These are phyloP conservation scores for Cornus controversa DNA, from an alignment of 148 eudicot species.

Conservation along the genomic window DNA sequence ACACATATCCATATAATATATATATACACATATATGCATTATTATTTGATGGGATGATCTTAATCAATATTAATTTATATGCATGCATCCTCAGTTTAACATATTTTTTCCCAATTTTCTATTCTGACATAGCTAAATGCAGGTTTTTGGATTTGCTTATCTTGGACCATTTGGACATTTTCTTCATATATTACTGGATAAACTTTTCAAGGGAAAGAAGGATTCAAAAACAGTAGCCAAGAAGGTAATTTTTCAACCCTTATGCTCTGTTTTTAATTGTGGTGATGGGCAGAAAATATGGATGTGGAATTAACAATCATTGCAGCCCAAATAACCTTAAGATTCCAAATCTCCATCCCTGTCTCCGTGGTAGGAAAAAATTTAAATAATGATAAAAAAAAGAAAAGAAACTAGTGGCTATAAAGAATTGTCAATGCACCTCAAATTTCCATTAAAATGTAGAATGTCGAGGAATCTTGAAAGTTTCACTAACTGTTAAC, in stretches of 20 bases:
- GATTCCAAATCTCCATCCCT: neutral
- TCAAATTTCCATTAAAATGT: neutral
- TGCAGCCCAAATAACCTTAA: neutral
- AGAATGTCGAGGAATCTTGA: too few relatives aligned
- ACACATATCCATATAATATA: neutral
- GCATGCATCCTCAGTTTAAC: neutral
- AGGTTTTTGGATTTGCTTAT: conserved; percentile 86
- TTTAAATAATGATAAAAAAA: too few relatives aligned
- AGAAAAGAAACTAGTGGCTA: too few relatives aligned
- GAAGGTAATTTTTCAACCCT: conserved; percentile 53
- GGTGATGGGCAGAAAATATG: neutral
- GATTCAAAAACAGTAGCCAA: conserved; percentile 82
- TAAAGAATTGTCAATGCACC: neutral
- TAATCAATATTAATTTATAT: neutral
- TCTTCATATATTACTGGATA: conserved; percentile 73
- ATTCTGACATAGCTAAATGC: conserved; percentile 25
- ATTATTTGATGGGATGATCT: neutral
- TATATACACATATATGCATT: neutral
- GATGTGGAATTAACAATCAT: neutral
- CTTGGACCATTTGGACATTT: conserved; percentile 97
- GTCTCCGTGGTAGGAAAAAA: neutral
- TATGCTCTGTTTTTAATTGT: neutral
- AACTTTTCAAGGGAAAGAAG: conserved; percentile 85
- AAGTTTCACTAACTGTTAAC: too few relatives aligned
- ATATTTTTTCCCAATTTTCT: neutral